A percentile compares a stretch with the other conserved stretches of the same genome.
phyloP scores from a whole-genome alignment of 139 green algal species.

The Medakamo hakoo region DNA sequence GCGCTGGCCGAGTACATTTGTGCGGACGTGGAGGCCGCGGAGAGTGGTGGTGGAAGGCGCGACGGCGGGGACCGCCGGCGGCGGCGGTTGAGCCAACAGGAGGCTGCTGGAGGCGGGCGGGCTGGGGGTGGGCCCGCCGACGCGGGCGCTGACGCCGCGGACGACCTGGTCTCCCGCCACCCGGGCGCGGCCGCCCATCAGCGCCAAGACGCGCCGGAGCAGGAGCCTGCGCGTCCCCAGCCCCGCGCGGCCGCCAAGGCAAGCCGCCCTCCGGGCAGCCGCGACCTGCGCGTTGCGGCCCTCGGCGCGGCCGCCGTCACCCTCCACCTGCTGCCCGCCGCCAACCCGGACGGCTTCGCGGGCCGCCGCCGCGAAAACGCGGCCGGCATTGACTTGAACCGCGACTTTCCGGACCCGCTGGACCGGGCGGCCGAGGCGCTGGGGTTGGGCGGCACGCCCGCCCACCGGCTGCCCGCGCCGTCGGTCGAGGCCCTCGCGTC shows the following conservation, averaged over 20 bases:
- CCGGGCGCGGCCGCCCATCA: too few relatives aligned
- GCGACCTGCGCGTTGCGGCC: constrained; percentile 9
- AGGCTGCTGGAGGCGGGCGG: too few relatives aligned
- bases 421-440: background rate
- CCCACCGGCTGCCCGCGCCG: background rate
- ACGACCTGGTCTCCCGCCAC: too few relatives aligned
- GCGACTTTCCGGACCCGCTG: constrained; percentile 77
- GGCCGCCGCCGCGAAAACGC: constrained; percentile 26
- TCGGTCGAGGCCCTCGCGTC: background rate
- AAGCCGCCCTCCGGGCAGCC: too few relatives aligned
- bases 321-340: constrained; percentile 50
- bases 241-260: too few relatives aligned
- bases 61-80: too few relatives aligned
- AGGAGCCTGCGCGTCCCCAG: too few relatives aligned
- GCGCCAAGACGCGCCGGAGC: too few relatives aligned
- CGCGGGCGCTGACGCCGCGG: background rate
- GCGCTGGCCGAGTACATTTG: constrained; percentile 68
- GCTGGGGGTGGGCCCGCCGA: too few relatives aligned
- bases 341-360: constrained; percentile 84
- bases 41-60: too few relatives aligned
- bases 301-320: constrained; percentile 40
- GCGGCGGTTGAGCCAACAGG: too few relatives aligned
- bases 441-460: background rate
- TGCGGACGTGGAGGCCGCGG: constrained; percentile 18
- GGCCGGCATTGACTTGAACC: constrained; percentile 61